Evolutionary conservation across 1,284 basidiomycete species (phyloP), one percentile per base, ranked within the genome.

Genomic region (Cryptococcus sp.): DNA sequence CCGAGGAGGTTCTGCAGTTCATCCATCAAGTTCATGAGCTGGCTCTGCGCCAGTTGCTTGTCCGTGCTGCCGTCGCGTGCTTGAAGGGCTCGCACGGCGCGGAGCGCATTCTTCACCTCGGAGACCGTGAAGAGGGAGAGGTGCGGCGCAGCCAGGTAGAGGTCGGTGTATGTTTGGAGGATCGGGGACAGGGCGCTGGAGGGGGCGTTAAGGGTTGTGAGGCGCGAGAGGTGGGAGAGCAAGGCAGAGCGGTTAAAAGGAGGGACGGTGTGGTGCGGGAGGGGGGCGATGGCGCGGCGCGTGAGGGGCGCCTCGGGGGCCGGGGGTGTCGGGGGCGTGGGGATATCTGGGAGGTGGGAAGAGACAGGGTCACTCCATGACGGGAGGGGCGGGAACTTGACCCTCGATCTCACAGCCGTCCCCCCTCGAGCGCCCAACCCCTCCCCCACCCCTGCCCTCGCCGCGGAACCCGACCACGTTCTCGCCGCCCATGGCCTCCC

Each of bases 81-180:
- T 50, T 61, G 62, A 4, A 64, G 43, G 3, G 45, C 38, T 21
- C 59, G 60, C 49, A 68, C 51, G 2, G 64, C 55, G 0, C 36
- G 38, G 2, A 66, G 55, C n/a, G 66, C 62, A 0, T 55, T 47
- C 6, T 49, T 48, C 13, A 71, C 58, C 44, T 75, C 72, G 4
- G 52, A 20, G 0, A 65, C 56, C 7, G 71, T 63, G 49, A 73
- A 67, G 1, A 66, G 37, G 9, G 63, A 63, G 0, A 62, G 47
- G 23, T 59, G 38, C 3, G 66, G 62, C 1, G 66, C 59, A 2
- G 69, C 57, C 11, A 62, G 55, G 40, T 66, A 66, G 4, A 71
- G 57, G n/a, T 64, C 55, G 1, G 53, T 65, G 46, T 66, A 73
- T 12, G 61, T 56, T 16, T 57, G 49, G 24, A 75, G 53, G 8